phyloP scores from a whole-genome alignment of 257 asterid genomes.

The Catharanthus roseus region DNA sequence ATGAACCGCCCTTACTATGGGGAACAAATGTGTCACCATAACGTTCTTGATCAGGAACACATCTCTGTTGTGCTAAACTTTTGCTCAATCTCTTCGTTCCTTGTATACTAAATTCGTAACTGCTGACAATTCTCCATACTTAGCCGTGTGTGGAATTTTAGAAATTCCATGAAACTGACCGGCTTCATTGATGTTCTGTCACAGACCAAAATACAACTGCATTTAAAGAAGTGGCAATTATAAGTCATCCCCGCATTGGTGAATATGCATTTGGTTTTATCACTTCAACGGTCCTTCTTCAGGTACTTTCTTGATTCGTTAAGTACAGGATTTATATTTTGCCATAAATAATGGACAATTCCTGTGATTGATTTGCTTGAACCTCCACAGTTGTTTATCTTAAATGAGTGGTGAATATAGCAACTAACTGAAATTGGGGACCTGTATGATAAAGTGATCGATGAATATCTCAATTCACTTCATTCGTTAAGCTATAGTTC shows the following conservation, averaged over 20 bases:
- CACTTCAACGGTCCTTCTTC: slow-evolving; percentile 85
- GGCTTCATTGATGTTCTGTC: background rate
- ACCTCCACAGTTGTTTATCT: background rate
- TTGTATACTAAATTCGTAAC: no score
- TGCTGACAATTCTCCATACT: background rate
- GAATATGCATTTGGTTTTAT: slow-evolving; percentile 93
- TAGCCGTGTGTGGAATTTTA: background rate
- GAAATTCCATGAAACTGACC: background rate
- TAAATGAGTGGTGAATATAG: background rate
- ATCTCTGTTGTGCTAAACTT: no score
- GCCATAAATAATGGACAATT: background rate
- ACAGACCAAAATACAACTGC: slow-evolving; percentile 86
- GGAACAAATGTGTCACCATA: background rate
- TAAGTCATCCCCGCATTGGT: slow-evolving; percentile 88
- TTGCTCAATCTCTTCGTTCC: no score
- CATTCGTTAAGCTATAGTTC: background rate
- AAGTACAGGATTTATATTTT: background rate
- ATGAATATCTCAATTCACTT: background rate
- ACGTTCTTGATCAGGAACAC: background rate
- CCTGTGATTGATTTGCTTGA: background rate
- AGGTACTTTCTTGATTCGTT: slow-evolving; percentile 40
- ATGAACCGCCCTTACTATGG: background rate
- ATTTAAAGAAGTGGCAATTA: slow-evolving; percentile 86
- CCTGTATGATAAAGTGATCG: background rate
- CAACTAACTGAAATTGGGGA: background rate